A percentile compares a stretch with the other conserved stretches of the same genome.
Conservation (phyloP, 2,329 filamentous ascomycete species). For the Aureobasidium mangrovei region DNA sequence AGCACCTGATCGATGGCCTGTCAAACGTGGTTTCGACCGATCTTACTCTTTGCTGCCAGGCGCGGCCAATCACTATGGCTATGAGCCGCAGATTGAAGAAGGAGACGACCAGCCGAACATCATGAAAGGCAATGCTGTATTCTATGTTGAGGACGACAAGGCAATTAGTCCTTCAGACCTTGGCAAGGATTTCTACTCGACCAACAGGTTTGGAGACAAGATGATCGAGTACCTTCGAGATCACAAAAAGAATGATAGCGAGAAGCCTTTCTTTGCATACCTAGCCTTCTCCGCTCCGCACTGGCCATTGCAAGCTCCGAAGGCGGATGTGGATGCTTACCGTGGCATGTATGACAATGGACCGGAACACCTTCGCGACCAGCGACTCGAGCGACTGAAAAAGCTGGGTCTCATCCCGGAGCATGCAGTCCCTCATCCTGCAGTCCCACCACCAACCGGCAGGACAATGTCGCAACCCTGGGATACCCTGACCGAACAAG, state of each 20-base stretch:
- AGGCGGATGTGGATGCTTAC: slow-evolving; percentile 20
- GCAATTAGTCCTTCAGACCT: slow-evolving; percentile 17
- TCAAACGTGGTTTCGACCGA: slow-evolving; percentile 24
- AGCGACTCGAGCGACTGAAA: slow-evolving; percentile 21
- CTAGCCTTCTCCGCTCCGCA: slow-evolving; percentile 25
- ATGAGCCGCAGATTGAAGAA: slow-evolving; percentile 25
- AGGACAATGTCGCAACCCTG: slow-evolving; percentile 17
- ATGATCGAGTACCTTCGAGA: slow-evolving; percentile 23
- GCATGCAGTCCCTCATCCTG: slow-evolving; percentile 20
- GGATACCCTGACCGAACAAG: slow-evolving; percentile 23
- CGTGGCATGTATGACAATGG: slow-evolving; percentile 23
- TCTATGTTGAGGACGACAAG: slow-evolving; percentile 21
- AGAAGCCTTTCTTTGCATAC: slow-evolving; percentile 25
- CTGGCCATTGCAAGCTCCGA: slow-evolving; percentile 26
- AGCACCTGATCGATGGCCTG: slow-evolving; percentile 22
- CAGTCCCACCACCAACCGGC: slow-evolving; percentile 19
- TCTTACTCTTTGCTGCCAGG: slow-evolving; percentile 25
- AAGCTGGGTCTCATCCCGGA: slow-evolving; percentile 20
- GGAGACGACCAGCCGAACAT: slow-evolving; percentile 17
- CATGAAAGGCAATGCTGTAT: slow-evolving; percentile 17
- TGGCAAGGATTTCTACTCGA: slow-evolving; percentile 27
- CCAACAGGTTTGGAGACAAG: slow-evolving; percentile 24
- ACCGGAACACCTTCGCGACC: slow-evolving; percentile 20
- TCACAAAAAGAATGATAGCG: slow-evolving; percentile 16
- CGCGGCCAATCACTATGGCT: slow-evolving; percentile 30